Percentiles rank a stretch among this genome's conserved stretches.
Conservation (phyloP, 2,329 filamentous ascomycete species). For the Cryphonectria radicalis region DNA sequence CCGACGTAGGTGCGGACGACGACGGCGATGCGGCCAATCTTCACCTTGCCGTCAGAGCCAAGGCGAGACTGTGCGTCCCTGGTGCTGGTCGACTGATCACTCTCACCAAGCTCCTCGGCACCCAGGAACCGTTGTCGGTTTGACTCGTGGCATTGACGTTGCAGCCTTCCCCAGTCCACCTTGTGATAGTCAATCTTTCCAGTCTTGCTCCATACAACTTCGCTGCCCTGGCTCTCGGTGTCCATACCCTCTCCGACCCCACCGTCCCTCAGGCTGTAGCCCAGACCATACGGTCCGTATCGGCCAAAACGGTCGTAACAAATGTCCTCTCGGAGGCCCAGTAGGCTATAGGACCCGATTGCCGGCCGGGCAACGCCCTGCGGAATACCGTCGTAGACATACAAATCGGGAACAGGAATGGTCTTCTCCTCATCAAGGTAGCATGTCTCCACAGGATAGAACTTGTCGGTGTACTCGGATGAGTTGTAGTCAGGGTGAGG, state of each 20-base stretch:
- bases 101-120: constrained; percentile 38
- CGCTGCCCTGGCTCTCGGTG: constrained; percentile 70
- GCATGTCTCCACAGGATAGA: constrained; percentile 62
- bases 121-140: constrained; percentile 68
- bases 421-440: constrained; percentile 65
- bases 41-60: constrained; percentile 36
- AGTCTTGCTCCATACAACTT: constrained; percentile 59
- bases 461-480: constrained; percentile 55
- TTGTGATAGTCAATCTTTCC: constrained; percentile 60
- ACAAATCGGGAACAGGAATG: constrained; percentile 64
- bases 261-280: constrained; percentile 75
- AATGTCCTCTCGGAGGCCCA: constrained; percentile 76
- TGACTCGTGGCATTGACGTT: constrained; percentile 56
- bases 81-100: constrained; percentile 16
- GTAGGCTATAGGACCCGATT: constrained; percentile 74
- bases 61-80: constrained; percentile 20
- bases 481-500: constrained; percentile 71
- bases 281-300: constrained; percentile 82
- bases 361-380: constrained; percentile 77
- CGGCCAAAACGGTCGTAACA: constrained; percentile 89
- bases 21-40: constrained; percentile 69
- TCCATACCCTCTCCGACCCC: constrained; percentile 74
- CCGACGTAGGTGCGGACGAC: constrained; percentile 81
- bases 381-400: constrained; percentile 71
- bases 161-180: constrained; percentile 60